phyloP scores from a whole-genome alignment of 2,329 filamentous ascomycete species.

The Nectriaceae sp. region DNA sequence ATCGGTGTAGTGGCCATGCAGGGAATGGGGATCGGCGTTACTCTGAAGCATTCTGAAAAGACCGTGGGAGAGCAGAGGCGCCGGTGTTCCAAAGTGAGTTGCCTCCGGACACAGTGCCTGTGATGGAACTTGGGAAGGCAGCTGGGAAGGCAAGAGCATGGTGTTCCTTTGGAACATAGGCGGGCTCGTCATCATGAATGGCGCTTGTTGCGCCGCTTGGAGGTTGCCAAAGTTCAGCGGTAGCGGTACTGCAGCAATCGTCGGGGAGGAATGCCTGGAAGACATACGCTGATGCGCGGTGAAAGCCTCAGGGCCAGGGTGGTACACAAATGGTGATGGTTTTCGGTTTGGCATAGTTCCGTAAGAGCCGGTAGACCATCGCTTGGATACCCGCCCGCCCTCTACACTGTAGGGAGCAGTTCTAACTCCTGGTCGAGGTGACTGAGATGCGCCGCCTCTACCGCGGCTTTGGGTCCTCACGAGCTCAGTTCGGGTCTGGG shows the following conservation, averaged over 20 bases:
- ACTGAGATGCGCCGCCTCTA: conserved; percentile 65
- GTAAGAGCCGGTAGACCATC: conserved; percentile 78
- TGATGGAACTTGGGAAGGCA: conserved; percentile 54
- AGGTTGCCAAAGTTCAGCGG: conserved; percentile 58
- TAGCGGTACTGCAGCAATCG: conserved; percentile 47
- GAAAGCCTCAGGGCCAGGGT: conserved; percentile 61
- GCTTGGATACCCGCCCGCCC: conserved; percentile 64
- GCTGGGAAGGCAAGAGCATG: conserved; percentile 55
- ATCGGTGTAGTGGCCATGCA: conserved; percentile 72
- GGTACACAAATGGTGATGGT: conserved; percentile 63
- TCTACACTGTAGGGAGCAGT: conserved; percentile 73
- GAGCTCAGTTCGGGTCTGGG: conserved; percentile 61
- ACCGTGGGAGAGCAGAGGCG: conserved; percentile 68
- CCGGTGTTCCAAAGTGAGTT: conserved; percentile 59
- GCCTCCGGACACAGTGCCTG: conserved; percentile 51
- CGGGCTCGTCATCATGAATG: conserved; percentile 55
- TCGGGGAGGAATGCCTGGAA: conserved; percentile 42
- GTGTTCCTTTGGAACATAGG: conserved; percentile 55
- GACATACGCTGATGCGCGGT: conserved; percentile 57
- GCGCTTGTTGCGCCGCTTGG: conserved; percentile 56
- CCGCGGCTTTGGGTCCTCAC: conserved; percentile 68
- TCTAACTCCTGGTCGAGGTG: conserved; percentile 67
- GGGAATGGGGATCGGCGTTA: conserved; percentile 68
- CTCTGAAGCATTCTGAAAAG: conserved; percentile 74
- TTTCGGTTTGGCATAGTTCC: conserved; percentile 57